Evolutionary conservation across 2,329 filamentous ascomycete genomes (phyloP).

Genomic region (Mycosphaerella arachidis): DNA sequence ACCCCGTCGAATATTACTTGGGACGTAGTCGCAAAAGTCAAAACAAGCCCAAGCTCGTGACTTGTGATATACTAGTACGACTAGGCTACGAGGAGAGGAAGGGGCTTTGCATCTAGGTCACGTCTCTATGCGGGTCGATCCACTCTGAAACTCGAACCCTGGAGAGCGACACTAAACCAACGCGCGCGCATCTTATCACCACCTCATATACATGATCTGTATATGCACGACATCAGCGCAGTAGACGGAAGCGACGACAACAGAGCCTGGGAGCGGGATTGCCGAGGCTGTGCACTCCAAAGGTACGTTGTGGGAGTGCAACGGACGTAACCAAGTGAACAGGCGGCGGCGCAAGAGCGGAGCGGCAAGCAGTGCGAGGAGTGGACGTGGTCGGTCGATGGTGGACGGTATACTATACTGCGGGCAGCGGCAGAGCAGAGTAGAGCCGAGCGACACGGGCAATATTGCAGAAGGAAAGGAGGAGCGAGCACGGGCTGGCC

Average conservation of each 20-base stretch:
- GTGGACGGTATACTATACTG: neutral
- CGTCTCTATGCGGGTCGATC: neutral
- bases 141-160: neutral
- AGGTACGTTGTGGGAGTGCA: neutral
- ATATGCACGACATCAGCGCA: neutral
- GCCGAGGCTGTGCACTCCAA: neutral
- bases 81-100: neutral
- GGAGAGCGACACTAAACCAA: neutral
- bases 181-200: neutral
- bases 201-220: neutral
- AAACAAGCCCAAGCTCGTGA: too few relatives aligned
- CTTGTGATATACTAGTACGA: too few relatives aligned
- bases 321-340: neutral
- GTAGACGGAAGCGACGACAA: neutral
- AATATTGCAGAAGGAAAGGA: neutral
- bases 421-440: neutral
- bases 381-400: neutral
- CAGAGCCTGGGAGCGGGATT: neutral
- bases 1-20: too few relatives aligned
- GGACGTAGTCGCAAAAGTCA: too few relatives aligned
- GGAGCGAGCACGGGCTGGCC: conserved; percentile 6
- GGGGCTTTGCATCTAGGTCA: neutral
- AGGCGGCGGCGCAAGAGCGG: neutral
- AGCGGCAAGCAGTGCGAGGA: neutral
- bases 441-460: neutral